phyloP scores from a whole-genome alignment of 2,329 filamentous ascomycete genomes.

The Penicillium decumbens region DNA sequence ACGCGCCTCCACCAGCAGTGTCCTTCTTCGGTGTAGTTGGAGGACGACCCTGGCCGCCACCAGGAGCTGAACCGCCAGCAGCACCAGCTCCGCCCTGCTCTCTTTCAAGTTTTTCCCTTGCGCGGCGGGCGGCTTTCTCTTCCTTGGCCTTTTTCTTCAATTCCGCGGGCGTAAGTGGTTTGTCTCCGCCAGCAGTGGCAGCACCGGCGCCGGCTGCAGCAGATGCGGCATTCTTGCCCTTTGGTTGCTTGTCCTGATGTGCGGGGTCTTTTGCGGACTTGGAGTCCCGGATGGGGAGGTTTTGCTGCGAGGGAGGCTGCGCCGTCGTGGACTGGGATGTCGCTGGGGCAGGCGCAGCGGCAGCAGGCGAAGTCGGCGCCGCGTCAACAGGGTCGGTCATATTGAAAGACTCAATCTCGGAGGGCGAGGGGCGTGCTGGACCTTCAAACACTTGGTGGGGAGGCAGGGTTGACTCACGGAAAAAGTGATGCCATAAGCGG shows the following conservation, averaged over 20 bases:
- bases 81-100: slow-evolving; percentile 45
- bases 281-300: slow-evolving; percentile 23
- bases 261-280: slow-evolving; percentile 23
- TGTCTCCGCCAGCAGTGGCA: slow-evolving; percentile 25
- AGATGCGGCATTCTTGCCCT: slow-evolving; percentile 25
- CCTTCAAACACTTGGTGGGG: slow-evolving; percentile 27
- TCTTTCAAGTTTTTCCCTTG: slow-evolving; percentile 58
- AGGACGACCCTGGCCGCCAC: slow-evolving; percentile 29
- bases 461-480: slow-evolving; percentile 31
- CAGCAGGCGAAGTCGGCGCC: slow-evolving; percentile 15
- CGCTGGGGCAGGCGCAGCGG: slow-evolving; percentile 16
- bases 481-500: slow-evolving; percentile 36
- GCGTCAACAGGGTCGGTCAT: slow-evolving; percentile 28
- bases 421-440: slow-evolving; percentile 22
- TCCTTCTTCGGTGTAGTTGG: slow-evolving; percentile 31
- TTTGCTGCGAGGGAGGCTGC: slow-evolving; percentile 18
- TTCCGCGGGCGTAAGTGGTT: slow-evolving; percentile 55
- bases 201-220: slow-evolving; percentile 20
- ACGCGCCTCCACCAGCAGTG: slow-evolving; percentile 20
- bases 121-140: slow-evolving; percentile 82
- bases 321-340: slow-evolving; percentile 19
- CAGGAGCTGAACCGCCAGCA: slow-evolving; percentile 34
- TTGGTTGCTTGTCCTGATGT: slow-evolving; percentile 21
- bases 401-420: slow-evolving; percentile 19
- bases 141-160: slow-evolving; percentile 85